Evolutionary conservation across 2,329 filamentous ascomycete species (phyloP).

Genomic region (Trichoderma brevicompactum): DNA sequence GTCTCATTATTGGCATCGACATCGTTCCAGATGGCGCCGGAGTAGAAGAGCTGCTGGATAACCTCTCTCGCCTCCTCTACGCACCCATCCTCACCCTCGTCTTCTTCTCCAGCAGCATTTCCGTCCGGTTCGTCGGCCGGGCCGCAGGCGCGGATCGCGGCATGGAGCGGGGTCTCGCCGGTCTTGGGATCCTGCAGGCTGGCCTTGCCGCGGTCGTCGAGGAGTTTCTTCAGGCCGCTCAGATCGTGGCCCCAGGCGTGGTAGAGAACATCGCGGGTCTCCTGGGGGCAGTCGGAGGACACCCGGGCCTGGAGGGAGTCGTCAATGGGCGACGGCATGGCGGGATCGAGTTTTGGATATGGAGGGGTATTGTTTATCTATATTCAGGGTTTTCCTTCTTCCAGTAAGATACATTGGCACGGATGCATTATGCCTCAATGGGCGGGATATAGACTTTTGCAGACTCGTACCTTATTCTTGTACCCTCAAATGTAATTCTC

Average conservation of each 20-base stretch:
- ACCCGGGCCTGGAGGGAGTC: slow-evolving; percentile 60
- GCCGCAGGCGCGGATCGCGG: slow-evolving; percentile 79
- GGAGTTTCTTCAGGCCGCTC: slow-evolving; percentile 68
- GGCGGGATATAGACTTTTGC: background rate
- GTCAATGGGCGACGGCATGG: slow-evolving; percentile 43
- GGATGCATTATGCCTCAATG: too few species aligned
- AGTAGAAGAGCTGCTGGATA: slow-evolving; percentile 76
- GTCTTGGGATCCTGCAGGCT: slow-evolving; percentile 84
- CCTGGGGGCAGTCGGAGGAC: slow-evolving; percentile 55
- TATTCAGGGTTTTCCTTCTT: background rate
- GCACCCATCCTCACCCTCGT: slow-evolving; percentile 45
- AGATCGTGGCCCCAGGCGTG: slow-evolving; percentile 66
- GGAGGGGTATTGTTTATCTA: slow-evolving; percentile 13
- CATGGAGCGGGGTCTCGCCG: slow-evolving; percentile 85
- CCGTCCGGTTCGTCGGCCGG: slow-evolving; percentile 39
- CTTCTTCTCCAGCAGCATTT: slow-evolving; percentile 30
- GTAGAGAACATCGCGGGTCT: slow-evolving; percentile 56
- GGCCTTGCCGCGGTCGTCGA: slow-evolving; percentile 65
- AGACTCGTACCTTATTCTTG: background rate
- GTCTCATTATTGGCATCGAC: slow-evolving; percentile 86
- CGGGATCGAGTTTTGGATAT: slow-evolving; percentile 10
- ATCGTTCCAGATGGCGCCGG: slow-evolving; percentile 97
- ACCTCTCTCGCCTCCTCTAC: slow-evolving; percentile 68
- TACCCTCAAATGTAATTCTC: background rate
- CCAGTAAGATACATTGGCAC: too few species aligned